Conservation (phyloP, 176 grass and related monocot genomes). For the Neostapfia colusana region DNA sequence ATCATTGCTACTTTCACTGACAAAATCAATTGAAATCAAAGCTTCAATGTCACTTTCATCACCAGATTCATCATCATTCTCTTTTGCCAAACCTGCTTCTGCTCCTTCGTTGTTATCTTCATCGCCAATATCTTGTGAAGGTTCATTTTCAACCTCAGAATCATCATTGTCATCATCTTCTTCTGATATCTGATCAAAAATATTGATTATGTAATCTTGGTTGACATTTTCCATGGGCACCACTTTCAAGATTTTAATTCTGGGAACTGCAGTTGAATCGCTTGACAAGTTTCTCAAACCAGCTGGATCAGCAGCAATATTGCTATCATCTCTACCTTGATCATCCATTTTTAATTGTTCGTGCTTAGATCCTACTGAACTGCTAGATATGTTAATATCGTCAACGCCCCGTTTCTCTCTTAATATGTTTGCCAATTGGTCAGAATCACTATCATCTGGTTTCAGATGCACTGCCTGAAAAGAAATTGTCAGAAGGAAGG, state of each 20-base stretch:
- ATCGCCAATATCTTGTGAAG: slow-evolving; percentile 53
- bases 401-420: slow-evolving; percentile 52
- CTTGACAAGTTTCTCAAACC: slow-evolving; percentile 59
- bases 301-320: slow-evolving; percentile 52
- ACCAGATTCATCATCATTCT: slow-evolving; percentile 45
- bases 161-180: slow-evolving; percentile 61
- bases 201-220: slow-evolving; percentile 81
- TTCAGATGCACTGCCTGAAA: slow-evolving; percentile 55
- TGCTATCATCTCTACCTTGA: slow-evolving; percentile 55
- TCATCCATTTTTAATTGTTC: slow-evolving; percentile 54
- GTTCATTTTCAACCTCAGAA: slow-evolving; percentile 55
- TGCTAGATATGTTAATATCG: slow-evolving; percentile 57
- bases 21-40: slow-evolving; percentile 52
- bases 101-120: slow-evolving; percentile 64
- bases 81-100: slow-evolving; percentile 57
- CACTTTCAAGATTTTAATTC: slow-evolving; percentile 70
- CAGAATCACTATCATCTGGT: slow-evolving; percentile 48
- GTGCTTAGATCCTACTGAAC: slow-evolving; percentile 50
- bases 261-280: slow-evolving; percentile 56
- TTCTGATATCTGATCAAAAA: slow-evolving; percentile 86
- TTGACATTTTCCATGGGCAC: slow-evolving; percentile 66
- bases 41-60: slow-evolving; percentile 55
- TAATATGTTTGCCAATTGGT: slow-evolving; percentile 39
- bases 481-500: slow-evolving; percentile 10
- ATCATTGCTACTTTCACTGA: slow-evolving; percentile 43